Evolutionary conservation across 108 stramenopile genomes (phyloP), one percentile per base, ranked within the genome.

Genomic region (Cyclotella choctawhatcheeana): DNA sequence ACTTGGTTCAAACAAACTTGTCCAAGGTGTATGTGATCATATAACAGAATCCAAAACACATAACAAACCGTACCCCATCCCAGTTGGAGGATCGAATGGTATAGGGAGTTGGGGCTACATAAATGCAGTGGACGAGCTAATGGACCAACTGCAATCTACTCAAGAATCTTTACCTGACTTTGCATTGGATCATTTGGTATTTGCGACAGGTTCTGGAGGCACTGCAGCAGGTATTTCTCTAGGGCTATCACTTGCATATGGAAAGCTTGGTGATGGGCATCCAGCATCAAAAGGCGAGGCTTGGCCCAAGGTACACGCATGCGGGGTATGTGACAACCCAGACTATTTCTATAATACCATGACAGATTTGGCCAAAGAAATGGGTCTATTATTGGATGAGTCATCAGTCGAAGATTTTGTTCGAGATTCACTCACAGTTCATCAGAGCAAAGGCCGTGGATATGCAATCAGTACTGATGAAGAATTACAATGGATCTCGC

Each of bases 161-260:
- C 31, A 58, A 25, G 72, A 77, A 1, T n/a, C 54, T 0, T 51
- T 71, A 25, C 51, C 76, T 5, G 59, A 68, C 22, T 69, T 72
- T 58, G 35, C 68, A 20, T 65, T 93, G 44, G 88, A 95, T 77
- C 92, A 96, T 71, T 78, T 97, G 21, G 91, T 97, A 13, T 89
- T 95, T 84, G 93, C 96, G 3, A 89, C 92, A 75, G 96, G 96
- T 6, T 85, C 84, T 79, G 96, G 96, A 34, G 96, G 96, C 1
- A 97, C 93, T 2, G 65, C 92, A 10, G 79, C 91, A 24, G 96
- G 96, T 8, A 80, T 97, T 72, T 48, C 84, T 10, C 27, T 93
- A 4, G 96, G 96, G 10, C 50, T 91, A 64, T 81, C 80, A 25
- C 50, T 91, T 47, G 88, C 85, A 16, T 71, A 71, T 48, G 63